Evolutionary conservation across 306 rosid species (phyloP), one percentile per base, ranked within the genome.

Genomic region (Castanospermum australe): DNA sequence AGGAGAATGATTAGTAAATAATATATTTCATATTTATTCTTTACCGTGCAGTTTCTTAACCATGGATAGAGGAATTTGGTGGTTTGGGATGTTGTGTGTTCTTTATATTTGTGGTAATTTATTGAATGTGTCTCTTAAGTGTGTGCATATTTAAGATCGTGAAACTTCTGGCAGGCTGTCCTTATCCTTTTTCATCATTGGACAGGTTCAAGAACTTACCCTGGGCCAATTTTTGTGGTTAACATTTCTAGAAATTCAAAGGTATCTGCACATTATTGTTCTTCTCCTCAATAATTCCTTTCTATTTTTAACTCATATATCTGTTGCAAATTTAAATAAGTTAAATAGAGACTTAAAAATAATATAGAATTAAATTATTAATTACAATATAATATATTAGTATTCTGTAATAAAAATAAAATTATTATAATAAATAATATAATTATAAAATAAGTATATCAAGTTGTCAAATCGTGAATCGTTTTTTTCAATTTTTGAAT

Each of bases 161-260:
- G 39, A 42, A 71, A 75, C 9, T 14, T 79, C 5, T 73, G 56
- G 32, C 36, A 55, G 74, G 68, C 72, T 72, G 61, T 35, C 55
- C 76, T 77, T 54, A 44, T 64, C 17, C 73, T 33, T 48, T 83
- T 78, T 77, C 63, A 47, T 82, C 73, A 42, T 79, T 66, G 42
- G 33, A 81, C 92, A 94, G 99, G 86, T 89, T 92, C 97, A 73
- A 81, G 42, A 82, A 82, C 88, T 25, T 92, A 86, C 79, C 99
- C 97, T 0, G 99, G 99, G 80, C 99, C 99, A 39, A 76, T 87
- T 77, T 51, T 92, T 75, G 92, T 92, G 65, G 86, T 91, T 71
- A 88, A 87, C 67, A 70, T 91, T 88, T 89, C 92, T 33, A 85
- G 93, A 79, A 87, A 85, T 71, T 85, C 91, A 36, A 92, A 91